phyloP scores from a whole-genome alignment of 306 rosid species.

The Dalbergia cochinchinensis region DNA sequence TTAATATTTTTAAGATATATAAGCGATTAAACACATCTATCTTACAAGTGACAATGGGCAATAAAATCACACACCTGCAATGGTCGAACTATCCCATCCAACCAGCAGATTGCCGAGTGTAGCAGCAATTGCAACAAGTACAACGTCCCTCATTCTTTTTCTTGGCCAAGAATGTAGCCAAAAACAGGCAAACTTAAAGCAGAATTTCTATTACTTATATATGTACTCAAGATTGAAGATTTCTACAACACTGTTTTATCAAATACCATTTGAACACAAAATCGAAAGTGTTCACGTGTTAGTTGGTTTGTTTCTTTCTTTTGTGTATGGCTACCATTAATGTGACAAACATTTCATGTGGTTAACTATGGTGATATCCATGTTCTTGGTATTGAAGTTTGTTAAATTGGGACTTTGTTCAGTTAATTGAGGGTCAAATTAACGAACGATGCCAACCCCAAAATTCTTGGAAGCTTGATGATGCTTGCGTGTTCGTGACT shows the following conservation, averaged over 20 bases:
- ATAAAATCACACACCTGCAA: constrained; percentile 65
- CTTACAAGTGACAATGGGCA: neutral
- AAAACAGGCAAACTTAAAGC: neutral
- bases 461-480: constrained; percentile 32
- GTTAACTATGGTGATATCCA: neutral
- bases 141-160: constrained; percentile 77
- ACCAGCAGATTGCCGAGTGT: constrained; percentile 82
- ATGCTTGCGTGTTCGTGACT: constrained; percentile 28
- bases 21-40: neutral
- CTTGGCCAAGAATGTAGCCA: constrained; percentile 1
- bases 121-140: constrained; percentile 78
- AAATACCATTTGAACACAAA: constrained; percentile 21
- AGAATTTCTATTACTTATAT: constrained; percentile 31
- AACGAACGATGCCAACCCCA: constrained; percentile 25
- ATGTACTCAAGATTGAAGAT: neutral
- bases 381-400: neutral
- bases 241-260: neutral
- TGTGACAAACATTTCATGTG: neutral
- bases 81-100: constrained; percentile 98
- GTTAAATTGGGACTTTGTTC: constrained; percentile 32
- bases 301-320: neutral
- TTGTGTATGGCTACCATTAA: neutral
- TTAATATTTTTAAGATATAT: neutral
- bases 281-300: constrained; percentile 9
- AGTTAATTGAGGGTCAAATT: constrained; percentile 20